phyloP scores from a whole-genome alignment of 2,329 filamentous ascomycete species.

The Arthrocladium fulminans region DNA sequence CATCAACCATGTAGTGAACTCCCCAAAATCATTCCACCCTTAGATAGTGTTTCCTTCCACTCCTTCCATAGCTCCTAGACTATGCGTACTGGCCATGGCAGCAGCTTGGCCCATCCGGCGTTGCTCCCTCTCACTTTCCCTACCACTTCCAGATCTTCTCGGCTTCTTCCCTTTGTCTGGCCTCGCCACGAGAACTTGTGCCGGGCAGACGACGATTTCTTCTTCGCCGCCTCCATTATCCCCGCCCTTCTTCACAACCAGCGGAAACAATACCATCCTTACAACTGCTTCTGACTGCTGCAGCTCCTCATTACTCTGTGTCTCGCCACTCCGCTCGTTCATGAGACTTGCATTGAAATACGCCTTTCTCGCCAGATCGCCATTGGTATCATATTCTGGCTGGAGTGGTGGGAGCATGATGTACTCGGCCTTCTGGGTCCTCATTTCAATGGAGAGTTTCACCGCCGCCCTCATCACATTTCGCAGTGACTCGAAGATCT shows the following conservation, averaged over 20 bases:
- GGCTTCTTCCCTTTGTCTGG: constrained; percentile 34
- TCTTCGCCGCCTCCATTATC: constrained; percentile 81
- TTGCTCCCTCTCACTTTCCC: constrained; percentile 34
- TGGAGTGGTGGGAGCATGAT: constrained; percentile 95
- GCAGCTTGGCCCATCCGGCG: neutral
- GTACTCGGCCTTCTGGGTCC: constrained; percentile 90
- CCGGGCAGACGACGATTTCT: constrained; percentile 89
- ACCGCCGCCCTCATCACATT: constrained; percentile 85
- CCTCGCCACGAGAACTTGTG: constrained; percentile 74
- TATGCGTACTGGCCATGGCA: constrained; percentile 28
- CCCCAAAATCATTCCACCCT: neutral
- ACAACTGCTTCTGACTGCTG: constrained; percentile 69
- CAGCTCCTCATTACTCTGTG: constrained; percentile 65
- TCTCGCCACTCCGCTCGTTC: constrained; percentile 77
- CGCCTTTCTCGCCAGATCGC: constrained; percentile 79
- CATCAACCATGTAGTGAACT: neutral
- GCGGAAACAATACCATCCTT: constrained; percentile 85
- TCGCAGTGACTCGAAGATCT: constrained; percentile 74
- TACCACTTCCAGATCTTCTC: constrained; percentile 32
- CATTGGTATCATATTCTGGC: constrained; percentile 88
- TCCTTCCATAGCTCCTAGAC: constrained; percentile 34
- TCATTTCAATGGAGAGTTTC: constrained; percentile 90
- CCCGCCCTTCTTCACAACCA: constrained; percentile 92
- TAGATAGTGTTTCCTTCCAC: constrained; percentile 27
- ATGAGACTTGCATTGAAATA: constrained; percentile 88